A percentile compares a stretch with the other conserved stretches of the same genome.
These are phyloP conservation scores for Nyssa sinensis DNA, from an alignment of 148 eudicot genomes.

Conservation along the genomic window DNA sequence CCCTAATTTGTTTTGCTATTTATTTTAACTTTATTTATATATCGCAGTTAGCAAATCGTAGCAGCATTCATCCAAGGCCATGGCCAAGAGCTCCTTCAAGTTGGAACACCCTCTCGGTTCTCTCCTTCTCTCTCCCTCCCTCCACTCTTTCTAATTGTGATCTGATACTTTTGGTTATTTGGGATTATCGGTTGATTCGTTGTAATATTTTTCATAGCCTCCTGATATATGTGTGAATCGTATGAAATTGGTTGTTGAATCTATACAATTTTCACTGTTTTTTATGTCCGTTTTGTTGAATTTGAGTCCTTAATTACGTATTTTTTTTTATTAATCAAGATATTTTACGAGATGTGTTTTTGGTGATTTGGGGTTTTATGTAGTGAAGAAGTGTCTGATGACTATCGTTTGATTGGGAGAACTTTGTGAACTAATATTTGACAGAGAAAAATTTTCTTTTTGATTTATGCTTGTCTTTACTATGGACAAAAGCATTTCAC, in stretches of 20 bases:
- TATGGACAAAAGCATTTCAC: no score
- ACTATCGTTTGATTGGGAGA: not conserved
- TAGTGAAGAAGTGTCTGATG: not conserved
- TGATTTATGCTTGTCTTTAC: not conserved
- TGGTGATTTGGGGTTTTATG: not conserved
- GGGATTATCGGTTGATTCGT: not conserved
- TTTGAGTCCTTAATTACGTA: not conserved
- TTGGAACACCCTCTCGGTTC: conserved; percentile 81
- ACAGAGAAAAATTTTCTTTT: not conserved
- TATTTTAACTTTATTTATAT: not conserved
- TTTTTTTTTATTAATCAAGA: not conserved
- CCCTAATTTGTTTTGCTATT: conserved; percentile 26
- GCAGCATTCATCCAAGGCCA: conserved; percentile 19
- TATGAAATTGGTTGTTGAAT: not conserved
- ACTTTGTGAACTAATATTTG: not conserved
- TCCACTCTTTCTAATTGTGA: not conserved
- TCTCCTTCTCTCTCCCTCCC: conserved; percentile 2
- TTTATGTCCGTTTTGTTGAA: not conserved
- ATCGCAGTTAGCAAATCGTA: not conserved
- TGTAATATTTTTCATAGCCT: not conserved
- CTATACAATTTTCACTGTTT: not conserved
- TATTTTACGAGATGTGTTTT: not conserved
- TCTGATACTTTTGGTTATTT: not conserved
- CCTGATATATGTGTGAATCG: not conserved
- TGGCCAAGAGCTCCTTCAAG: conserved; percentile 83